phyloP scores from a whole-genome alignment of 1,284 basidiomycete species.

The Papiliotrema flavescens region DNA sequence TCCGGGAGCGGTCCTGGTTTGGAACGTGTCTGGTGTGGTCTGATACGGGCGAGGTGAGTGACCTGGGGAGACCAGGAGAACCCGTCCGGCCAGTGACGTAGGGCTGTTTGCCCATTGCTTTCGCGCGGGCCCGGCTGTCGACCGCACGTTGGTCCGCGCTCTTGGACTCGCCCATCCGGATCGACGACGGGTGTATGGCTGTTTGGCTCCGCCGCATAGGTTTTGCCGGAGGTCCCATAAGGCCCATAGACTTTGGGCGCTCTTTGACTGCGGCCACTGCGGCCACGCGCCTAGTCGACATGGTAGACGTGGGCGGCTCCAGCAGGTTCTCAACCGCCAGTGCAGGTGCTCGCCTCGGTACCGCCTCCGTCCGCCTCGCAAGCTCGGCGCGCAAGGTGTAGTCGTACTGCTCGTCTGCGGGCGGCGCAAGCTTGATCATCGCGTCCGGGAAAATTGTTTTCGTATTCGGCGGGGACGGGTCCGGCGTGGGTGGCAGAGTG shows the following conservation, averaged over 20 bases:
- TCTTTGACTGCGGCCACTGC: not conserved
- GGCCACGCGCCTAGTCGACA: not conserved
- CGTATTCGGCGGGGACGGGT: constrained; percentile 25
- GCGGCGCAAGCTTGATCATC: constrained; percentile 32
- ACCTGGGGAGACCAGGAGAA: constrained; percentile 8
- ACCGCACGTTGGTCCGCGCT: constrained; percentile 13
- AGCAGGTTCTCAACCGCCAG: not conserved
- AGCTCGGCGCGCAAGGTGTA: not conserved
- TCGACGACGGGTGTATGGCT: constrained; percentile 24
- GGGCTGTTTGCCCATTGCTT: constrained; percentile 3
- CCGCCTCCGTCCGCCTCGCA: not conserved
- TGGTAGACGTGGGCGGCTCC: not conserved
- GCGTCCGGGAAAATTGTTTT: constrained; percentile 24
- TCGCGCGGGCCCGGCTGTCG: constrained; percentile 24
- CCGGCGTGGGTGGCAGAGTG: constrained; percentile 28
- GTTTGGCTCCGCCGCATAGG: constrained; percentile 26
- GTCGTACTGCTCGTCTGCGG: constrained; percentile 15
- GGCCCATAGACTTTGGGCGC: constrained; percentile 20
- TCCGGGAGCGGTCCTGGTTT: too few relatives aligned
- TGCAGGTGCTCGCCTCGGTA: not conserved
- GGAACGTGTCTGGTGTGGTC: constrained; percentile 8
- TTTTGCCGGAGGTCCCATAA: constrained; percentile 17
- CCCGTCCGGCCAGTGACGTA: not conserved
- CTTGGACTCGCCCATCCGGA: constrained; percentile 34
- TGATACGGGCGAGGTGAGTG: constrained; percentile 7